A percentile compares a stretch with the other conserved stretches of the same genome.
Conservation (phyloP, 2,329 filamentous ascomycete species). For the Sclerotinia nivalis region DNA sequence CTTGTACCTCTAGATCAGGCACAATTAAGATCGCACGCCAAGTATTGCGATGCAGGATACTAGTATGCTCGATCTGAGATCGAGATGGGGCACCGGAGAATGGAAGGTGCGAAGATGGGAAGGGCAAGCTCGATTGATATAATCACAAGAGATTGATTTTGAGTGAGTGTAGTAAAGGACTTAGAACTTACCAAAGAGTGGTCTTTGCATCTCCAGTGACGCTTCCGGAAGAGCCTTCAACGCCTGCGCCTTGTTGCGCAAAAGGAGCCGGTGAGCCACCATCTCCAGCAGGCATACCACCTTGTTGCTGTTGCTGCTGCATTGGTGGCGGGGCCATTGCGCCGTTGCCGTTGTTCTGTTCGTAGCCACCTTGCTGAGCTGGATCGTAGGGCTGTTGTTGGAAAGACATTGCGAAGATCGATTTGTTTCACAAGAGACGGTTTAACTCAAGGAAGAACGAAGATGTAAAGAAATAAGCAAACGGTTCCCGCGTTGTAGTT, state of each 20-base stretch:
- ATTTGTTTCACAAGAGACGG: neutral
- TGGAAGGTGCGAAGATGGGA: neutral
- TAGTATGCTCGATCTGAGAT: constrained; percentile 4
- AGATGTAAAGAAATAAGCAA: constrained; percentile 12
- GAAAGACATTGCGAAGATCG: constrained; percentile 11
- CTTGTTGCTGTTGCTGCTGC: constrained; percentile 47
- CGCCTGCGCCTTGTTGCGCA: constrained; percentile 45
- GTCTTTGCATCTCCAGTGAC: constrained; percentile 54
- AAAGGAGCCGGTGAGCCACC: constrained; percentile 56
- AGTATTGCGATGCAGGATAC: constrained; percentile 51
- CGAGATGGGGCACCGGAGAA: neutral
- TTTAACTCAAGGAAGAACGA: neutral
- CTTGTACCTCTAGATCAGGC: neutral
- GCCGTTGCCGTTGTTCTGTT: constrained; percentile 43
- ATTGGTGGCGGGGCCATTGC: constrained; percentile 47
- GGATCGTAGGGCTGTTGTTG: constrained; percentile 50
- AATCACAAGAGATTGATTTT: neutral
- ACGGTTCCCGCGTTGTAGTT: neutral
- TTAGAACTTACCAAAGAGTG: constrained; percentile 53
- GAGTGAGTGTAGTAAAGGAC: neutral
- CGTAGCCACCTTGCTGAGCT: constrained; percentile 59
- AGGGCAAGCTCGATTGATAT: constrained; percentile 43
- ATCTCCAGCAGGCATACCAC: constrained; percentile 52
- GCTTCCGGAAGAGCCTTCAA: constrained; percentile 41
- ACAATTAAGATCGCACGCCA: neutral